Evolutionary conservation across 176 grass and related monocot genomes (phyloP), one percentile per base, ranked within the genome.

Genomic region (Elymus sibiricus): DNA sequence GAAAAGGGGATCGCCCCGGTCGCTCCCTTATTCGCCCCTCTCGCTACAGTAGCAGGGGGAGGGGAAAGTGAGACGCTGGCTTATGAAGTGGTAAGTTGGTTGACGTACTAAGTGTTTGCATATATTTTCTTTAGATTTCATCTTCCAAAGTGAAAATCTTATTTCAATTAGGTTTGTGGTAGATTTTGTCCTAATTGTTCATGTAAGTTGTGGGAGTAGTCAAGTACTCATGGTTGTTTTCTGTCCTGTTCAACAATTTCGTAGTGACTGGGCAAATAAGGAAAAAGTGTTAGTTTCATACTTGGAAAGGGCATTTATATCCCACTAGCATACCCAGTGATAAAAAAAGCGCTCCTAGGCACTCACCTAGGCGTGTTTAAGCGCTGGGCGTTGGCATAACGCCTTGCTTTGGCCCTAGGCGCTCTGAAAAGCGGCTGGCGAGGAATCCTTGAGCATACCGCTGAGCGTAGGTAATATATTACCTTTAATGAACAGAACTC

Each of bases 31-130:
- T 32, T 32, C 31, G 31, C 31, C 31, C 31, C 31, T 32, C 31
- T 32, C 31, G 31, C 31, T 32, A 32, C 31, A 32, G 31, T 32
- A 32, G 31, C 31, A 32, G 31, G 31, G 31, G 31, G 31, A 32
- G 31, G 31, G 31, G 31, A 32, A 32, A 32, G 31, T 32, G 31
- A 32, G 31, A 32, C 31, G 31, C 31, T n/a, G n/a, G n/a, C n/a
- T 27, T 81, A 15, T 87, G 77, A 87, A 87, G 4, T 51, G 78
- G 85, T 81, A 81, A 65, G 21, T 6, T 81, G 49, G 11, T 44
- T 11, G 12, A 11, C 19, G 24, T 49, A 35, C 4, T 32, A 43
- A 70, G 35, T 70, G 35, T 39, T 42, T 71, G 37, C 24, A 62
- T n/a, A 12, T 19, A 29, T 24, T 64, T 9, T 8, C 7, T 49